Evolutionary conservation across 2,329 filamentous ascomycete species (phyloP), one percentile per base, ranked within the genome.

Genomic region (Annulohypoxylon truncatum): DNA sequence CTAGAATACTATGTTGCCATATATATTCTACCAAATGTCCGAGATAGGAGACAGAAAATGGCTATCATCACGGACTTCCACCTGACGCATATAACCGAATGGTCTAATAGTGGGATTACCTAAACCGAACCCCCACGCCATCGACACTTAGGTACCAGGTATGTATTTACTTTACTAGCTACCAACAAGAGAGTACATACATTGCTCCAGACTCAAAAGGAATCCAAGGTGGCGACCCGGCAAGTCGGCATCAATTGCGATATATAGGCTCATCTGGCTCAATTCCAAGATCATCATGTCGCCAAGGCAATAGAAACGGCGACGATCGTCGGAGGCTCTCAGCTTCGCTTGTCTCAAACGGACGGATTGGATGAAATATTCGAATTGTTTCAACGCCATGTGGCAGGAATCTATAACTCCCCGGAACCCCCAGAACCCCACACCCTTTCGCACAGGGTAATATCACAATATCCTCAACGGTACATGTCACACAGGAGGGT

Each of bases 311-410:
- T 42, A 28, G 26, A 46, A 58, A 50, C 8, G 24, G 26, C 18
- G 50, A 52, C 38, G 62, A 59, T 61, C 58, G 59, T 54, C 66
- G 66, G 66, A 68, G 66, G 58, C 55, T 68, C 47, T 38, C 42
- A 52, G 46, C 48, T 47, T 55, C 22, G 24, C 13, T 10, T 31
- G 47, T 57, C 40, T 44, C 12, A 62, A 48, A 51, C 29, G 54
- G 38, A 24, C 50, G 8, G 28, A 38, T 52, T 31, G 31, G 22
- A 40, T 42, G 56, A 46, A 26, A 46, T n/a, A 35, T 18, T 51
- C 13, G 22, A 20, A 42, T 42, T 47, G 64, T 64, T 65, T 55
- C 57, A 64, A 61, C 33, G 65, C 61, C 65, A 67, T 67, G 65
- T 68, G 65, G 65, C 44, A 64, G 35, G 56, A 31, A 63, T 51